Evolutionary conservation across 2,329 filamentous ascomycete genomes (phyloP).

Genomic region (Periconia sp.): DNA sequence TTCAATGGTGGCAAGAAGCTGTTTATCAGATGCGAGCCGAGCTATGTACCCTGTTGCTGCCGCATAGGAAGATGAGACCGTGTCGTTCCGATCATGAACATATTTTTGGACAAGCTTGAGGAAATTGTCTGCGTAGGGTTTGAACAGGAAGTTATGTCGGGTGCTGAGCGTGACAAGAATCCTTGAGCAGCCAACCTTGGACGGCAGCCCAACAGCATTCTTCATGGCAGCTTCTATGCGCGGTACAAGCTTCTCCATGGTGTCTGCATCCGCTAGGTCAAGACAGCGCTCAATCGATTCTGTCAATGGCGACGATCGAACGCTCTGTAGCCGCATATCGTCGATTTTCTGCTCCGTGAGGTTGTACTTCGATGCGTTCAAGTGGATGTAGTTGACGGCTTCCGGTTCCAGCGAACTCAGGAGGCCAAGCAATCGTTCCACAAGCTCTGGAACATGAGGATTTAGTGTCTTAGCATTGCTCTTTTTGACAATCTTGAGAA

Average conservation of each 20-base stretch:
- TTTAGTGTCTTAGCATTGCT: constrained; percentile 73
- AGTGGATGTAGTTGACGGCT: constrained; percentile 87
- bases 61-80: constrained; percentile 87
- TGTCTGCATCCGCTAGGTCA: constrained; percentile 74
- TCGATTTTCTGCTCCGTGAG: constrained; percentile 89
- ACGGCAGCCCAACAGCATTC: constrained; percentile 84
- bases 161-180: constrained; percentile 84
- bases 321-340: constrained; percentile 76
- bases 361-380: constrained; percentile 81
- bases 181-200: constrained; percentile 87
- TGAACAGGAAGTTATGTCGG: constrained; percentile 73
- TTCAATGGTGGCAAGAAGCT: constrained; percentile 56
- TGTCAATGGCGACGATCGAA: constrained; percentile 84
- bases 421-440: constrained; percentile 78
- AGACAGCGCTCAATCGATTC: constrained; percentile 89
- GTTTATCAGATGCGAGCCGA: constrained; percentile 61
- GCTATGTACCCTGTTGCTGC: constrained; percentile 84
- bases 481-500: constrained; percentile 88
- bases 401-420: constrained; percentile 88
- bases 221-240: constrained; percentile 79
- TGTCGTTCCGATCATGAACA: constrained; percentile 88
- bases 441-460: constrained; percentile 78
- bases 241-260: constrained; percentile 74
- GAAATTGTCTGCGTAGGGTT: constrained; percentile 73
- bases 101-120: constrained; percentile 78